A percentile compares a stretch with the other conserved stretches of the same genome.
Conservation (phyloP, 2,329 filamentous ascomycete genomes). For the Cercospora sp. region DNA sequence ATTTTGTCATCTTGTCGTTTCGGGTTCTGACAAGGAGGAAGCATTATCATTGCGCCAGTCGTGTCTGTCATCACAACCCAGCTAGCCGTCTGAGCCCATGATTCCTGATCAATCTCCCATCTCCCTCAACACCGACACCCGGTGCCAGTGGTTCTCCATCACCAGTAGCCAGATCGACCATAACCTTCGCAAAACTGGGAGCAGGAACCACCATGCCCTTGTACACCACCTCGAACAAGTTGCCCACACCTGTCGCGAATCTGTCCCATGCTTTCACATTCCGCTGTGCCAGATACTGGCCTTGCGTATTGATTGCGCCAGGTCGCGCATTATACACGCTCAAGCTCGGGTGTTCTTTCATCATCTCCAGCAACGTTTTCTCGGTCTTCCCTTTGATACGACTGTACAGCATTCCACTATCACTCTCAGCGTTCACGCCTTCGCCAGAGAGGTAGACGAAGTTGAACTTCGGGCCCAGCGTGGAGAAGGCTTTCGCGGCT, state of each 20-base stretch:
- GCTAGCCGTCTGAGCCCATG: constrained; percentile 45
- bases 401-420: constrained; percentile 60
- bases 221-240: constrained; percentile 34
- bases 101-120: constrained; percentile 45
- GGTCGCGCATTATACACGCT: constrained; percentile 61
- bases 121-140: constrained; percentile 41
- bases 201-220: constrained; percentile 48
- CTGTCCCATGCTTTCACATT: constrained; percentile 19
- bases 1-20: no score
- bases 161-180: constrained; percentile 53
- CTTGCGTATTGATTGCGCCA: constrained; percentile 56
- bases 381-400: constrained; percentile 70
- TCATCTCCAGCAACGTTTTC: constrained; percentile 56
- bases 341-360: constrained; percentile 50
- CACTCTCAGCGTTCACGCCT: constrained; percentile 61
- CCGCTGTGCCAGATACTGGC: constrained; percentile 28
- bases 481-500: constrained; percentile 62
- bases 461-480: constrained; percentile 59
- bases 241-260: constrained; percentile 18
- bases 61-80: not conserved
- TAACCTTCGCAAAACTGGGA: constrained; percentile 49
- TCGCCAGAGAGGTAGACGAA: constrained; percentile 71
- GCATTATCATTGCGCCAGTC: no score
- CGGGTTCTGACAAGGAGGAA: no score
- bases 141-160: constrained; percentile 46